phyloP scores from a whole-genome alignment of 2,329 filamentous ascomycete species.

The Aspergillus melleus region DNA sequence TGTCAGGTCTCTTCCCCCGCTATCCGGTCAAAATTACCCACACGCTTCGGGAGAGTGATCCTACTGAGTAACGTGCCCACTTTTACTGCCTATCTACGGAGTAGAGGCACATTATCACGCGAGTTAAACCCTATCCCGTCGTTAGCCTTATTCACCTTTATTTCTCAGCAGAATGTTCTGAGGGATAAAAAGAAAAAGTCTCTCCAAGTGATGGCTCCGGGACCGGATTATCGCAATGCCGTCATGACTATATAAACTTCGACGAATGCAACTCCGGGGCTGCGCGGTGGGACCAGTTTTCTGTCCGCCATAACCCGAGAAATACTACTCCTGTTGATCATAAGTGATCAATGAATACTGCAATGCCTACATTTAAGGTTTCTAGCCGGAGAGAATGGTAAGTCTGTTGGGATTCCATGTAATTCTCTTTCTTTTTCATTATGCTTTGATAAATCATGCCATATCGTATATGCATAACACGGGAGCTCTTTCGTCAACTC shows the following conservation, averaged over 20 bases:
- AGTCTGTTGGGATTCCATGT: background rate
- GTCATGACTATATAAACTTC: constrained; percentile 6
- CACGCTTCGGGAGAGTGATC: too few relatives aligned
- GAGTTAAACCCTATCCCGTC: background rate
- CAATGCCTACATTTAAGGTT: background rate
- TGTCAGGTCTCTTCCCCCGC: background rate
- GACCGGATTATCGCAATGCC: background rate
- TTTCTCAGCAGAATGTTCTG: too few relatives aligned
- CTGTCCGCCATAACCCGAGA: background rate
- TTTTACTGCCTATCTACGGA: background rate
- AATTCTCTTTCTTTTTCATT: too few relatives aligned
- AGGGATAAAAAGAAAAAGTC: background rate
- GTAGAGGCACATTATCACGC: background rate
- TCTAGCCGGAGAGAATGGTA: background rate
- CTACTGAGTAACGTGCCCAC: too few relatives aligned
- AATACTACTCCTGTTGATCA: background rate
- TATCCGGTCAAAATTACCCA: background rate
- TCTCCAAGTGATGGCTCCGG: background rate
- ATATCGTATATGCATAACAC: constrained; percentile 2
- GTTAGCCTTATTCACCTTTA: too few relatives aligned
- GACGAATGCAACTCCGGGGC: constrained; percentile 1
- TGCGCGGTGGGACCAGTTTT: background rate
- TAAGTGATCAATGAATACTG: background rate
- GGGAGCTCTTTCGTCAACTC: background rate
- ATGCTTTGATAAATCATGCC: background rate